These are phyloP conservation scores for Baudoinia panamericana DNA, from an alignment of 495 filamentous ascomycete species.

Conservation along the genomic window DNA sequence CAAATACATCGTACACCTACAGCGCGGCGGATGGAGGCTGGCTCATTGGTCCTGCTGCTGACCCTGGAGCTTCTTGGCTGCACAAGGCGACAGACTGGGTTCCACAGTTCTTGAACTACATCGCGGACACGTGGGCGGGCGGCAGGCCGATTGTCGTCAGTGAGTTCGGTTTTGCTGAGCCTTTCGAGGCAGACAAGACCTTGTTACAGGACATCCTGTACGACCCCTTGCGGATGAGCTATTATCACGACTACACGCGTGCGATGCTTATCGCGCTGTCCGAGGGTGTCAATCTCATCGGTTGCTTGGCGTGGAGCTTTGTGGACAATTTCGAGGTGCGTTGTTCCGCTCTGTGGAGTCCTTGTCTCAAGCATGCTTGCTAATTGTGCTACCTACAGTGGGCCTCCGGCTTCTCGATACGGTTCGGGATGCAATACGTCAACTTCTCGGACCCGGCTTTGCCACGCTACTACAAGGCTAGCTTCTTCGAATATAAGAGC, in stretches of 20 bases:
- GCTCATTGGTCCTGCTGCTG: constrained; percentile 24
- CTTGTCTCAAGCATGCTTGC: background rate
- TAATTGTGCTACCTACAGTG: no score
- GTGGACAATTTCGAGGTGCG: constrained; percentile 26
- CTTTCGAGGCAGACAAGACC: constrained; percentile 22
- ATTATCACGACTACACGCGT: constrained; percentile 25
- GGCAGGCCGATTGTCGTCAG: constrained; percentile 19
- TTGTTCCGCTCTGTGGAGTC: constrained; percentile 2
- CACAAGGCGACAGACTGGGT: constrained; percentile 28
- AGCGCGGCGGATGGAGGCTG: constrained; percentile 20
- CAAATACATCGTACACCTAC: constrained; percentile 24
- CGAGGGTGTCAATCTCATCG: constrained; percentile 27
- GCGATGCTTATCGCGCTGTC: constrained; percentile 25
- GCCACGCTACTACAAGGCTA: constrained; percentile 27
- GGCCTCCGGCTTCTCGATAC: constrained; percentile 3
- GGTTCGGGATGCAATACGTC: constrained; percentile 26
- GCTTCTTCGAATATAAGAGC: constrained; percentile 28
- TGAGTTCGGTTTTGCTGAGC: constrained; percentile 27
- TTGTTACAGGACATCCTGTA: constrained; percentile 20
- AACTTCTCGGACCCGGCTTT: constrained; percentile 26
- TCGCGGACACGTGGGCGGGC: constrained; percentile 27
- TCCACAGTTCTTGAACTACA: constrained; percentile 24
- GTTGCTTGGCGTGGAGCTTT: constrained; percentile 25
- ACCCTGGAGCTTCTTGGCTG: constrained; percentile 23
- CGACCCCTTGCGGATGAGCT: constrained; percentile 23